These are phyloP conservation scores for Ophiostoma pallidulum DNA, from an alignment of 2,329 filamentous ascomycete genomes.

Conservation along the genomic window DNA sequence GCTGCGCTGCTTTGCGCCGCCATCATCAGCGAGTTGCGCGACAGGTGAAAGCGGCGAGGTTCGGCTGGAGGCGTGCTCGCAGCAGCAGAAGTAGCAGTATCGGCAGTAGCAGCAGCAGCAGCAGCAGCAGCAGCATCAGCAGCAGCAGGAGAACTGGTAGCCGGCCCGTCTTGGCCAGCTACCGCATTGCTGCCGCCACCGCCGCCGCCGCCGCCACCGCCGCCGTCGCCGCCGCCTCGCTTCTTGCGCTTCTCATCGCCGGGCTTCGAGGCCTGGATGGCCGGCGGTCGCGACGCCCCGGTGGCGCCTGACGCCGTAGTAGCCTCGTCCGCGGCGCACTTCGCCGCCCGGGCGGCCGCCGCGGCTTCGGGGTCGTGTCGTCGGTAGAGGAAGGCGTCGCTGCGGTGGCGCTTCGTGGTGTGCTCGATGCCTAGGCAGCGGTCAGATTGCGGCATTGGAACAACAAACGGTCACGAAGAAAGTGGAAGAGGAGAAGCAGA, in stretches of 20 bases:
- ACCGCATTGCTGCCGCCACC: neutral
- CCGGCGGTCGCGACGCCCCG: constrained; percentile 14
- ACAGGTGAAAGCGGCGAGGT: constrained; percentile 48
- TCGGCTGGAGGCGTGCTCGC: constrained; percentile 18
- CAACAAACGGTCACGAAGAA: constrained; percentile 16
- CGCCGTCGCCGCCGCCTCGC: neutral
- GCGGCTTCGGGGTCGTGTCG: constrained; percentile 31
- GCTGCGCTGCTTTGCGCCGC: constrained; percentile 23
- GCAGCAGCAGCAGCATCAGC: neutral
- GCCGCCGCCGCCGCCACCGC: neutral
- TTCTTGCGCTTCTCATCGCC: constrained; percentile 25
- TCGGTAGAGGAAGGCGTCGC: constrained; percentile 46
- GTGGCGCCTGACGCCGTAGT: constrained; percentile 21
- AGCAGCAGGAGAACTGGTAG: neutral
- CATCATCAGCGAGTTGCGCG: constrained; percentile 20
- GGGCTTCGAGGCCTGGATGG: constrained; percentile 39
- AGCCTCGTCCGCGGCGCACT: constrained; percentile 11
- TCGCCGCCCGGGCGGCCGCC: constrained; percentile 6
- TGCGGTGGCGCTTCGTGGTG: constrained; percentile 43
- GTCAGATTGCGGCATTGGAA: neutral
- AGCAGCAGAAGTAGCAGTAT: neutral
- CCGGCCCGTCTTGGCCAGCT: too few species aligned
- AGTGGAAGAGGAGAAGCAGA: constrained; percentile 5
- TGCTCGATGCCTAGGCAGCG: constrained; percentile 31
- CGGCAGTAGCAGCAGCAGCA: neutral